Conservation (phyloP, 1,139 yeast species). For the Pichia kudriavzevii region DNA sequence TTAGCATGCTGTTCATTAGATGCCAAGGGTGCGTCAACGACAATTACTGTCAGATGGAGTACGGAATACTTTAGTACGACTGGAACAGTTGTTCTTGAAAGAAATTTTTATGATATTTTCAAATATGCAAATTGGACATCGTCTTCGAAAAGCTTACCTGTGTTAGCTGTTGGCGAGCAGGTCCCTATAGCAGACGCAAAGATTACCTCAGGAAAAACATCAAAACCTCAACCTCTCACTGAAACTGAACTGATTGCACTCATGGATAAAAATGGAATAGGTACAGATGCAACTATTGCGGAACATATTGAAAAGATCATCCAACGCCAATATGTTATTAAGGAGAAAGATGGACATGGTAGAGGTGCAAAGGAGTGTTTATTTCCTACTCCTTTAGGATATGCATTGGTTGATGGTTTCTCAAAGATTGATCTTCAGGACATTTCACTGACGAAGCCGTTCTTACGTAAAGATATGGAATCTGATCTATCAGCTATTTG, state of each 20-base stretch:
- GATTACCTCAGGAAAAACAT: constrained; percentile 66
- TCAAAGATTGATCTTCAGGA: constrained; percentile 66
- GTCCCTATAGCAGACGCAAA: constrained; percentile 48
- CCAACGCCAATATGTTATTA: constrained; percentile 57
- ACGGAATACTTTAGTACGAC: constrained; percentile 60
- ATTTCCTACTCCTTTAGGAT: constrained; percentile 77
- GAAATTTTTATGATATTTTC: constrained; percentile 75
- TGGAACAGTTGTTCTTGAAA: constrained; percentile 65
- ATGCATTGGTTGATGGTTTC: constrained; percentile 85
- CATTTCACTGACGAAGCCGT: constrained; percentile 81
- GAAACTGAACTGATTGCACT: constrained; percentile 87
- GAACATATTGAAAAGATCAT: constrained; percentile 86
- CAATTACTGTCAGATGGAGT: constrained; percentile 67
- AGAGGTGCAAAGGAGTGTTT: constrained; percentile 36
- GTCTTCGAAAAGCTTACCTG: constrained; percentile 52
- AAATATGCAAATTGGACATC: constrained; percentile 76
- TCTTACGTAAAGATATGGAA: constrained; percentile 73
- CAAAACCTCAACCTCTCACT: constrained; percentile 77
- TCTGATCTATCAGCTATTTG: constrained; percentile 58
- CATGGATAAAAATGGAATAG: constrained; percentile 97
- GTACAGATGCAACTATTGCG: constrained; percentile 98
- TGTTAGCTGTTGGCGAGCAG: constrained; percentile 48
- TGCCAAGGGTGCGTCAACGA: constrained; percentile 70
- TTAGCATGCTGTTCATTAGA: constrained; percentile 89
- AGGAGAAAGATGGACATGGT: constrained; percentile 31